Evolutionary conservation across 495 filamentous ascomycete species (phyloP).

Genomic region (Aspergillus diversus): DNA sequence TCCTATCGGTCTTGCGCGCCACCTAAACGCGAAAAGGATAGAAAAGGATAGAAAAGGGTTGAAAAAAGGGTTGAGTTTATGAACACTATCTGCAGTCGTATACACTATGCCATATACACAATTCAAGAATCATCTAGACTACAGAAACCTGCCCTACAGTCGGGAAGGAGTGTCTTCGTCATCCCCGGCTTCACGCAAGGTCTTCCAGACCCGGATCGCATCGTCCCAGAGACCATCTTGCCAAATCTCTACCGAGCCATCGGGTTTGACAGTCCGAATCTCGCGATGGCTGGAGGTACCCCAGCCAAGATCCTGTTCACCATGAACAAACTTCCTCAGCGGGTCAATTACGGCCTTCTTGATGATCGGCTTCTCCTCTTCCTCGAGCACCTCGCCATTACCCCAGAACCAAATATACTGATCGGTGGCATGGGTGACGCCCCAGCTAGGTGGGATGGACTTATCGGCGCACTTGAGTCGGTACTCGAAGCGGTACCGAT

Average conservation of each 20-base stretch:
- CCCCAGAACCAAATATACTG: constrained; percentile 63
- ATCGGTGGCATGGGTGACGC: constrained; percentile 61
- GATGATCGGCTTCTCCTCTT: constrained; percentile 47
- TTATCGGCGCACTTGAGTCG: constrained; percentile 48
- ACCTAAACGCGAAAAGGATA: no score
- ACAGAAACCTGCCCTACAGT: constrained; percentile 3
- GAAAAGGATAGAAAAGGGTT: no score
- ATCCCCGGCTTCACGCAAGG: constrained; percentile 29
- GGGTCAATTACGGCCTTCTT: constrained; percentile 44
- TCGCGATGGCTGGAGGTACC: constrained; percentile 29
- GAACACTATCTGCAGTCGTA: background rate
- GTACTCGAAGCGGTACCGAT: constrained; percentile 56
- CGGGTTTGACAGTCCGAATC: constrained; percentile 45
- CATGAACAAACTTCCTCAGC: constrained; percentile 48
- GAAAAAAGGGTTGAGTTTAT: no score
- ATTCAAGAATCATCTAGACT: background rate
- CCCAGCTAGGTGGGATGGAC: constrained; percentile 51
- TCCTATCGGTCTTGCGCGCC: no score
- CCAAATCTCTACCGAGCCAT: constrained; percentile 51
- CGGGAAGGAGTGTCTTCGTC: constrained; percentile 8
- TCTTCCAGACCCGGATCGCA: constrained; percentile 52
- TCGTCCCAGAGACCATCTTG: constrained; percentile 50
- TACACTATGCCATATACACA: background rate
- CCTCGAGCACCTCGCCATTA: constrained; percentile 43
- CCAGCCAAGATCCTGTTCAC: constrained; percentile 40